A percentile compares a stretch with the other conserved stretches of the same genome.
Evolutionary conservation across 495 filamentous ascomycete species (phyloP).

Genomic region (Penicillium psychrofluorescens): DNA sequence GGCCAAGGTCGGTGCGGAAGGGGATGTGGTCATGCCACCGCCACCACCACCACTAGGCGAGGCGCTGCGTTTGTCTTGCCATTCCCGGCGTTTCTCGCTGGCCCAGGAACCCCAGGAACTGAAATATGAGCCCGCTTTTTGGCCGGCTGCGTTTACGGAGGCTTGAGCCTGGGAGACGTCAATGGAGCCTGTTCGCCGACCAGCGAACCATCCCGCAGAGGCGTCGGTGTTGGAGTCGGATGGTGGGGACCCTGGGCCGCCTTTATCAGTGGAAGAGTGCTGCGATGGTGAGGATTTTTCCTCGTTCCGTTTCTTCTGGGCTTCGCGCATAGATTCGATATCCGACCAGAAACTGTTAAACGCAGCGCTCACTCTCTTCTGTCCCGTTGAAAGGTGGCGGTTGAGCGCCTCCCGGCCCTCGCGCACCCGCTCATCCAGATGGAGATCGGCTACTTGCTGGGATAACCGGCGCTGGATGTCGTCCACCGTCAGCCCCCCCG

Average conservation of each 20-base stretch:
- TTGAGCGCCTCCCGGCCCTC: constrained; percentile 71
- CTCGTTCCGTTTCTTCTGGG: constrained; percentile 63
- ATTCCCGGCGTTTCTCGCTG: constrained; percentile 71
- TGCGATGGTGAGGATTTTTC: constrained; percentile 39
- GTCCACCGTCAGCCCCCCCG: constrained; percentile 89
- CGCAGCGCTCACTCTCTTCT: constrained; percentile 73
- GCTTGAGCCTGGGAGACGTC: constrained; percentile 63
- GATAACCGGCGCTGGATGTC: constrained; percentile 87
- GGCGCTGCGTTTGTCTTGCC: constrained; percentile 37
- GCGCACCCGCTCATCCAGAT: constrained; percentile 78
- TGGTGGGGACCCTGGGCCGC: constrained; percentile 12
- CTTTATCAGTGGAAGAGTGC: constrained; percentile 25
- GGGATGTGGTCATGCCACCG: constrained; percentile 11
- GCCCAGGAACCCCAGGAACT: constrained; percentile 96
- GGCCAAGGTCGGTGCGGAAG: constrained; percentile 22
- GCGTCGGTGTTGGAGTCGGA: constrained; percentile 15
- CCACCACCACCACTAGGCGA: constrained; percentile 19
- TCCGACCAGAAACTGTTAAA: constrained; percentile 86
- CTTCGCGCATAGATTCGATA: constrained; percentile 78
- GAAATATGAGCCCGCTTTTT: constrained; percentile 79
- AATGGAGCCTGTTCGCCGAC: constrained; percentile 32
- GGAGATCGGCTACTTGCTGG: constrained; percentile 81
- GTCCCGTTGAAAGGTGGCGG: constrained; percentile 71
- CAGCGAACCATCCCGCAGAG: constrained; percentile 19
- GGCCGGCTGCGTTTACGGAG: constrained; percentile 56